Percentiles rank a stretch among this genome's conserved stretches.
Evolutionary conservation across 495 filamentous ascomycete species (phyloP).

Genomic region (Melanomma pulvis-pyrius): DNA sequence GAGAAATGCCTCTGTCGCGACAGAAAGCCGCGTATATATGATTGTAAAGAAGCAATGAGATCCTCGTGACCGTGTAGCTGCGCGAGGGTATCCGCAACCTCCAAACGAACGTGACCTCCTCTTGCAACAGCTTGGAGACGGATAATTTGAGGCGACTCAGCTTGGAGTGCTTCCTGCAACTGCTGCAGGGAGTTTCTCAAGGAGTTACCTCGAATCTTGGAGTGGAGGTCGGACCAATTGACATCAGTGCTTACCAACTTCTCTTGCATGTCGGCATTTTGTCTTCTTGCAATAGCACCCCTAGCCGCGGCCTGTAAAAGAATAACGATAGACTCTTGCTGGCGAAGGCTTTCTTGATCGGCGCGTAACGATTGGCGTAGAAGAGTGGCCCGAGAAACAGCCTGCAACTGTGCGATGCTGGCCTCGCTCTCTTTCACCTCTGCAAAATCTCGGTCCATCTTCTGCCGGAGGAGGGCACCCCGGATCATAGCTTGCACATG

Average conservation of each 20-base stretch:
- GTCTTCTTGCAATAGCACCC: constrained; percentile 26
- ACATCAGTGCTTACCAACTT: constrained; percentile 36
- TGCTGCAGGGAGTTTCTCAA: constrained; percentile 31
- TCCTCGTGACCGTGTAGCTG: constrained; percentile 46
- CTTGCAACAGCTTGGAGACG: constrained; percentile 50
- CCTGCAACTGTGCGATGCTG: constrained; percentile 68
- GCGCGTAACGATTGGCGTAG: constrained; percentile 40
- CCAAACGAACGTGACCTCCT: constrained; percentile 48
- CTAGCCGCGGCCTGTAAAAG: constrained; percentile 32
- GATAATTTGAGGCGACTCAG: constrained; percentile 43
- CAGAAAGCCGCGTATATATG: constrained; percentile 43
- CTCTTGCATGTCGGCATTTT: constrained; percentile 36
- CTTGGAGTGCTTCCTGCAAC: constrained; percentile 30
- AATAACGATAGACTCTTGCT: constrained; percentile 35
- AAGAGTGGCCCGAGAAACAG: constrained; percentile 47
- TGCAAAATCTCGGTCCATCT: constrained; percentile 52
- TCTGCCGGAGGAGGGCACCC: constrained; percentile 59
- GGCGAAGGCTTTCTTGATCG: constrained; percentile 43
- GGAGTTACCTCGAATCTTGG: constrained; percentile 30
- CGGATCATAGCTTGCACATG: constrained; percentile 69
- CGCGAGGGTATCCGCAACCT: constrained; percentile 39
- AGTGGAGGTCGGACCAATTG: constrained; percentile 38
- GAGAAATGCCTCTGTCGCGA: constrained; percentile 49
- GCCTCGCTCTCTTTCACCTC: constrained; percentile 52
- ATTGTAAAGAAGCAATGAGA: constrained; percentile 44